Percentiles rank a stretch among this genome's conserved stretches.
Conservation (phyloP, 345 rosid species). For the Syzygium aqueum region DNA sequence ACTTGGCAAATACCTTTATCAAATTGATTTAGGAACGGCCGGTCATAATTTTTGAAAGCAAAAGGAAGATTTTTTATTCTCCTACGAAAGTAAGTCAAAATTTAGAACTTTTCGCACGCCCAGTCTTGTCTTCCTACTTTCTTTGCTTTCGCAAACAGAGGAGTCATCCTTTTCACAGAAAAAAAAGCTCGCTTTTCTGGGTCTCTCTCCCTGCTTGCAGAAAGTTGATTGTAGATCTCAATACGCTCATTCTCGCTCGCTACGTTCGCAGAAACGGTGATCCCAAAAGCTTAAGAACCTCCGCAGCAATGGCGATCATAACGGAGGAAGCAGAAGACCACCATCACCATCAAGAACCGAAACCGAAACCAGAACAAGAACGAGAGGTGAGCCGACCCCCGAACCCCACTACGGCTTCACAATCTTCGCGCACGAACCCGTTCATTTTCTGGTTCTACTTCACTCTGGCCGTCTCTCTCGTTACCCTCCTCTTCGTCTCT, state of each 20-base stretch:
- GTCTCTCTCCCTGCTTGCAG: not conserved
- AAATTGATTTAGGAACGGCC: too few species aligned
- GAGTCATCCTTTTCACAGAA: not conserved
- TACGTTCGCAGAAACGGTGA: not conserved
- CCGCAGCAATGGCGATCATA: conserved; percentile 53
- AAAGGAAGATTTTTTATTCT: not conserved
- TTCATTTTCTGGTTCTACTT: conserved; percentile 84
- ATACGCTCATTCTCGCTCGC: not conserved
- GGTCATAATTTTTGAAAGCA: not conserved
- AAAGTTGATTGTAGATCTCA: not conserved
- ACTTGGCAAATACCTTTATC: not conserved
- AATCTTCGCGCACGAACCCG: conserved; percentile 18
- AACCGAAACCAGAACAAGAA: conserved; percentile 5
- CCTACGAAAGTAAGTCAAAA: not conserved
- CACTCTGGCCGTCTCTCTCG: conserved; percentile 39
- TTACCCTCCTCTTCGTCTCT: conserved; percentile 36
- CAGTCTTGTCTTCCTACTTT: not conserved
- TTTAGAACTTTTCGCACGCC: not conserved
- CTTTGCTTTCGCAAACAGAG: not conserved
- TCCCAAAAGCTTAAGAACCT: not conserved
- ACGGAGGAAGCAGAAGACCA: conserved; percentile 51
- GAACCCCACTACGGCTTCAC: conserved; percentile 1
- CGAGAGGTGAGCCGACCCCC: not conserved
- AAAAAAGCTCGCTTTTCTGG: too few species aligned
- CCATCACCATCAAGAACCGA: conserved; percentile 6